Percentiles rank a stretch among this genome's conserved stretches.
Conservation (phyloP, 2,329 filamentous ascomycete species). For the Huntiella bhutanensis region DNA sequence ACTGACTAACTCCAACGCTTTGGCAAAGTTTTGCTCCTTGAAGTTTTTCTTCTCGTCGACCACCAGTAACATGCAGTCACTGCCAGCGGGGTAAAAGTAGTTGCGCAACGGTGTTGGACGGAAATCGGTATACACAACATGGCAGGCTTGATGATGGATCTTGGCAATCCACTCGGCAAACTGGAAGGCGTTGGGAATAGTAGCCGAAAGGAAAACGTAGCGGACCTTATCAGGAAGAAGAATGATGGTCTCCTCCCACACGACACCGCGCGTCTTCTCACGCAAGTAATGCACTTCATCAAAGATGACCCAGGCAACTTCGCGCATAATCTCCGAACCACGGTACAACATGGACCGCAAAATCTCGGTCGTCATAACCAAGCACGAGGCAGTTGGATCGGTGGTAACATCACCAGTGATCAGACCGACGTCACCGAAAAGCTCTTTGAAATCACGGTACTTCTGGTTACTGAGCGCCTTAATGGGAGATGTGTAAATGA, state of each 20-base stretch:
- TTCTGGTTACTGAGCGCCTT: conserved; percentile 98
- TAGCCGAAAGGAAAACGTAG: conserved; percentile 95
- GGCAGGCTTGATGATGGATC: conserved; percentile 90
- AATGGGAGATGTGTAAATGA: conserved; percentile 98
- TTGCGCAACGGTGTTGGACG: conserved; percentile 90
- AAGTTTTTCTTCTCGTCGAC: conserved; percentile 96
- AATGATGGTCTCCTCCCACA: conserved; percentile 99
- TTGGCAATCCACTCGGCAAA: conserved; percentile 99
- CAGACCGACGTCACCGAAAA: conserved; percentile 90
- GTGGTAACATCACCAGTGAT: conserved; percentile 99
- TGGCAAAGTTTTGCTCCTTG: conserved; percentile 92
- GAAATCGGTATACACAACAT: conserved; percentile 98
- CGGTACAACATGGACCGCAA: conserved; percentile 94
- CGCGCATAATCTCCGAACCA: conserved; percentile 97
- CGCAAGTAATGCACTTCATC: conserved; percentile 98
- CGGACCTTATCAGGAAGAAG: conserved; percentile 93
- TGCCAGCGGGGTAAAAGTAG: conserved; percentile 89
- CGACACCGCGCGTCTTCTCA: conserved; percentile 83
- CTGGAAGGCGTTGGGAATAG: conserved; percentile 96
- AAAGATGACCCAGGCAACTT: conserved; percentile 96
- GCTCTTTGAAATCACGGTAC: conserved; percentile 84
- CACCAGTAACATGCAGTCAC: conserved; percentile 79
- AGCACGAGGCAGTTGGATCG: conserved; percentile 90
- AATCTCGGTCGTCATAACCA: conserved; percentile 99
- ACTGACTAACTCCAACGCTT: conserved; percentile 78